Conservation (phyloP, 345 rosid genomes). For the Erodium maritimum region DNA sequence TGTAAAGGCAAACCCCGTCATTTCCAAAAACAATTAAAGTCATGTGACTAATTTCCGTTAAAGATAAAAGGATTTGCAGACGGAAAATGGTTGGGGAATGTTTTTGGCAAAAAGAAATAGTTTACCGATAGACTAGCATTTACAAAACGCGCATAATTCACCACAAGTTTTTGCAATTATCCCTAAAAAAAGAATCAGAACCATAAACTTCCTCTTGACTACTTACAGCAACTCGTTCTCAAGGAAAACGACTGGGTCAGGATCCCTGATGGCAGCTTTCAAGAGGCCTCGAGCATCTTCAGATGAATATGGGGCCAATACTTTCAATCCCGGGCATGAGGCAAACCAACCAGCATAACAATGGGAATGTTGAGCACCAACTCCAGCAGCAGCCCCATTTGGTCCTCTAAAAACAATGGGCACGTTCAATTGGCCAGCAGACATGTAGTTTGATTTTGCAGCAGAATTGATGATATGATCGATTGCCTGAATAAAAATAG, state of each 20-base stretch:
- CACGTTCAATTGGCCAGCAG: conserved; percentile 69
- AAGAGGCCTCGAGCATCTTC: conserved; percentile 91
- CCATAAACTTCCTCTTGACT: neutral
- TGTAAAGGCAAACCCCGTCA: no score
- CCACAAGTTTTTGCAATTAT: no score
- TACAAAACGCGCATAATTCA: no score
- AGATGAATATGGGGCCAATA: conserved; percentile 64
- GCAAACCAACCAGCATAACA: conserved; percentile 88
- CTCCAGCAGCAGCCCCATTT: conserved; percentile 97
- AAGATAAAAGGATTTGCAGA: no score
- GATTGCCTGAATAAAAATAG: conserved; percentile 52
- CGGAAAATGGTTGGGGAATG: no score
- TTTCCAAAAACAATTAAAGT: no score
- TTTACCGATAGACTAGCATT: no score
- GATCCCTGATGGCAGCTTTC: conserved; percentile 94
- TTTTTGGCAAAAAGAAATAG: no score
- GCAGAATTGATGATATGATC: conserved; percentile 90
- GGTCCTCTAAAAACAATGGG: conserved; percentile 95
- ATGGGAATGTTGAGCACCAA: conserved; percentile 95
- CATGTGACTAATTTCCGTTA: no score
- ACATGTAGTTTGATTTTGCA: conserved; percentile 80
- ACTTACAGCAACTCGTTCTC: conserved; percentile 91
- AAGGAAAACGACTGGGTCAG: conserved; percentile 90
- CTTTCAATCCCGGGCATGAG: conserved; percentile 79
- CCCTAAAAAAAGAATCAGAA: no score